Conservation (phyloP, 1,139 yeast species). For the Taphrina confusa region DNA sequence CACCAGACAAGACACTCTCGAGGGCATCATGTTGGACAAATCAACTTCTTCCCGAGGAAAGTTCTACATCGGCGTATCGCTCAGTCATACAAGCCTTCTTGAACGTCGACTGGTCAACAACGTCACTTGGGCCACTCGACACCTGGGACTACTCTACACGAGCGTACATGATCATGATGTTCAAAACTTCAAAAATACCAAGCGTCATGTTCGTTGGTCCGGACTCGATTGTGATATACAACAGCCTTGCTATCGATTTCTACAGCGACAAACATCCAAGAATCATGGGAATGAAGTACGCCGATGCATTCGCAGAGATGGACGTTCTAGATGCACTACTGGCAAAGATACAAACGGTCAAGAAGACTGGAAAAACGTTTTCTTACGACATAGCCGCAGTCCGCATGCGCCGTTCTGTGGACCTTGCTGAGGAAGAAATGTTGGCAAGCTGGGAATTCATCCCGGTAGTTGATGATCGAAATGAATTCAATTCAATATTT, state of each 20-base stretch:
- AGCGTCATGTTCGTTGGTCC: not conserved
- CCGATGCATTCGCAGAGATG: not conserved
- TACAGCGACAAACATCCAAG: conserved; percentile 6
- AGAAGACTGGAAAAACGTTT: not conserved
- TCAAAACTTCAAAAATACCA: not conserved
- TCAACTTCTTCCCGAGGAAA: not conserved
- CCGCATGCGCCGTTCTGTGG: not conserved
- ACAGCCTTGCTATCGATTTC: not conserved
- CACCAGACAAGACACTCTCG: not conserved
- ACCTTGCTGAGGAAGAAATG: not conserved
- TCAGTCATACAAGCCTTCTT: conserved; percentile 11
- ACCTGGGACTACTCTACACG: conserved; percentile 11
- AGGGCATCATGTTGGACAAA: conserved; percentile 18
- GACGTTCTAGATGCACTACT: not conserved
- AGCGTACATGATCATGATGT: not conserved
- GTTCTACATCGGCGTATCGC: not conserved
- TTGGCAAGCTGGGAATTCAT: conserved; percentile 6
- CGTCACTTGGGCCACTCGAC: conserved; percentile 6
- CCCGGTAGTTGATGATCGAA: conserved; percentile 7
- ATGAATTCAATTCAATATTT: not conserved
- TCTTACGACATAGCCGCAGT: conserved; percentile 3
- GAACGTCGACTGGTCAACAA: conserved; percentile 4
- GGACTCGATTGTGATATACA: not conserved
- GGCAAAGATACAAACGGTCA: not conserved
- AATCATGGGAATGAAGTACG: conserved; percentile 3